These are phyloP conservation scores for Solanum lycopersicoides DNA, from an alignment of 257 asterid species.

Conservation along the genomic window DNA sequence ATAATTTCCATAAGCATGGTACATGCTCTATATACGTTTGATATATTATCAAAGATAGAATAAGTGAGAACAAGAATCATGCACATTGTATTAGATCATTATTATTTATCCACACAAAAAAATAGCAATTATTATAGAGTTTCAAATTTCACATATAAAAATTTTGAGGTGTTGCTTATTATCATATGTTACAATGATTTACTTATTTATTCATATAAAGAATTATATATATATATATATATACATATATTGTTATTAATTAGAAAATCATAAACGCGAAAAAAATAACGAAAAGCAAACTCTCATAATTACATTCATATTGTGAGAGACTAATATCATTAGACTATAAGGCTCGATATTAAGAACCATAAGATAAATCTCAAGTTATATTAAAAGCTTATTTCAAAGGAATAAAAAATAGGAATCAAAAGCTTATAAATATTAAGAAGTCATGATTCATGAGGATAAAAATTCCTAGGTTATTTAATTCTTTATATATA, in stretches of 20 bases:
- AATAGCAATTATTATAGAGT: not conserved
- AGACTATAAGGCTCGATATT: not conserved
- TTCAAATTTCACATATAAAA: not conserved
- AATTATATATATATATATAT: no score
- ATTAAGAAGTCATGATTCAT: not conserved
- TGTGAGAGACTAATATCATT: not conserved
- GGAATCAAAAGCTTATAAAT: not conserved
- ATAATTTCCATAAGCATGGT: not conserved
- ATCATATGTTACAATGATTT: not conserved
- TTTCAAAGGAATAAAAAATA: not conserved
- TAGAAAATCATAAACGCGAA: no score
- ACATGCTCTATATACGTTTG: not conserved
- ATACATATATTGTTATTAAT: no score
- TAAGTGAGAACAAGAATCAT: not conserved
- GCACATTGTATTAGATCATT: not conserved
- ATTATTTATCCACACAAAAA: not conserved
- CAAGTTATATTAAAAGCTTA: not conserved
- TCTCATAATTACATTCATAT: no score
- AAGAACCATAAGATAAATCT: not conserved
- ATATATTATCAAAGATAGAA: not conserved
- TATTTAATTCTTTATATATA: not conserved
- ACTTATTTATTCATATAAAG: not conserved
- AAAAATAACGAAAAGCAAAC: not conserved
- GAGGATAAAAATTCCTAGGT: not conserved
- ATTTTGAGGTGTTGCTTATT: accelerated